Evolutionary conservation across 352 stramenopile genomes (phyloP).

Genomic region (Globisporangium barbulae): DNA sequence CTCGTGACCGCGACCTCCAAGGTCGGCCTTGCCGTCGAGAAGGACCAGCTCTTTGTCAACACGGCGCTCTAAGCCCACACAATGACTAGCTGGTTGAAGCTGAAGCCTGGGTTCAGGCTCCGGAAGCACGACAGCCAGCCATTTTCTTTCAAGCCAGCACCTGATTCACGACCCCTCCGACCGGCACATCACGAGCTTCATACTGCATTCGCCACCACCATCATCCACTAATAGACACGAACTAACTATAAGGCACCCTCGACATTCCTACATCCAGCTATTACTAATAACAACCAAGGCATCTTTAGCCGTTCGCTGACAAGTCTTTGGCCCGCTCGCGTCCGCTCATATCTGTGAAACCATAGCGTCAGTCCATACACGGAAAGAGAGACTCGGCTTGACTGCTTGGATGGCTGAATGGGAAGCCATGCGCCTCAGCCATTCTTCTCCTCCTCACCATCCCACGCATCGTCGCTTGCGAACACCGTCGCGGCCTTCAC

Average conservation of each 20-base stretch:
- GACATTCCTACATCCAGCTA: too few relatives aligned
- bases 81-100: neutral
- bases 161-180: neutral
- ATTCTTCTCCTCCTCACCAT: neutral
- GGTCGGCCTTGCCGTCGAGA: constrained; percentile 47
- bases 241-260: too few relatives aligned
- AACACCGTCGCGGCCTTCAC: neutral
- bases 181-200: neutral
- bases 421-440: neutral
- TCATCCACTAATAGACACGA: neutral
- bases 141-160: neutral
- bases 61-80: constrained; percentile 30
- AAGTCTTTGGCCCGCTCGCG: too few relatives aligned
- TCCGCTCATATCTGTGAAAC: too few relatives aligned
- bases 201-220: neutral
- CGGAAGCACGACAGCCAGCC: neutral
- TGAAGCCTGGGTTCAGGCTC: neutral
- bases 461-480: neutral
- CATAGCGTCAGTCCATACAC: too few relatives aligned
- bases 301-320: too few relatives aligned
- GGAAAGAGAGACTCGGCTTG: neutral
- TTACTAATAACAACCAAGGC: too few relatives aligned
- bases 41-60: constrained; percentile 55
- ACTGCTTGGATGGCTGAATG: constrained; percentile 5
- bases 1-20: constrained; percentile 56